A percentile compares a stretch with the other conserved stretches of the same genome.
phyloP scores from a whole-genome alignment of 768 basidiomycete genomes.

The Auriscalpium vulgare region DNA sequence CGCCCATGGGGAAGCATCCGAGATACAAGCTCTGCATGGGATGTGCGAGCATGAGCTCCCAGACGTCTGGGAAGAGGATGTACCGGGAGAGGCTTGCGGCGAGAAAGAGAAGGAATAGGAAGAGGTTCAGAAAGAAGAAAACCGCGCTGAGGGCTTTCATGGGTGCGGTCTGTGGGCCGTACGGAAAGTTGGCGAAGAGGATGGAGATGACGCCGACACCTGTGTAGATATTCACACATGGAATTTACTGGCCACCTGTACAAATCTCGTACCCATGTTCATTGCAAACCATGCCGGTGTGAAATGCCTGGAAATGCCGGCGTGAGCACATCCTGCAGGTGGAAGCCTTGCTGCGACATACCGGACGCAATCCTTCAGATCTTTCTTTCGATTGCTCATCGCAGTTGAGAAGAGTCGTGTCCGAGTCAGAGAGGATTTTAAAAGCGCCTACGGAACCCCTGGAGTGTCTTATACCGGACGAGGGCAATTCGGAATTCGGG shows the following conservation, averaged over 20 bases:
- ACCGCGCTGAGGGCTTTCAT: slow-evolving; percentile 36
- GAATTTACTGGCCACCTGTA: background rate
- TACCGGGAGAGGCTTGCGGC: slow-evolving; percentile 42
- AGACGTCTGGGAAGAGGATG: slow-evolving; percentile 42
- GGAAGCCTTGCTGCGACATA: slow-evolving; percentile 4
- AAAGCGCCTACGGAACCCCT: background rate
- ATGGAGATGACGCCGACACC: slow-evolving; percentile 48
- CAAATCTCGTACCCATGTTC: slow-evolving; percentile 38
- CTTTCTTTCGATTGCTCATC: slow-evolving; percentile 15
- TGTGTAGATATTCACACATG: background rate
- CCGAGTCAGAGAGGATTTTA: background rate
- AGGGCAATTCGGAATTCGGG: background rate
- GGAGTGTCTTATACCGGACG: background rate
- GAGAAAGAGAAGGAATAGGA: slow-evolving; percentile 44
- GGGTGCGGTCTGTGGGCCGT: slow-evolving; percentile 32
- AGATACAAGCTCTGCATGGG: slow-evolving; percentile 45
- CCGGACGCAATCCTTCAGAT: slow-evolving; percentile 29
- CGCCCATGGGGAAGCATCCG: slow-evolving; percentile 49
- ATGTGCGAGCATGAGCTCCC: slow-evolving; percentile 39
- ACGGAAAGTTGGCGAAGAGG: slow-evolving; percentile 52
- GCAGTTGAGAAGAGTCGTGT: background rate
- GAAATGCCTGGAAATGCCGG: slow-evolving; percentile 32
- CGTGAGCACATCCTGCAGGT: background rate
- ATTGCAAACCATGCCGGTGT: slow-evolving; percentile 49
- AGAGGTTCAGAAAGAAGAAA: slow-evolving; percentile 53